A percentile compares a stretch with the other conserved stretches of the same genome.
phyloP scores from a whole-genome alignment of 2,329 filamentous ascomycete species.

The Davidsoniella neocaledoniae region DNA sequence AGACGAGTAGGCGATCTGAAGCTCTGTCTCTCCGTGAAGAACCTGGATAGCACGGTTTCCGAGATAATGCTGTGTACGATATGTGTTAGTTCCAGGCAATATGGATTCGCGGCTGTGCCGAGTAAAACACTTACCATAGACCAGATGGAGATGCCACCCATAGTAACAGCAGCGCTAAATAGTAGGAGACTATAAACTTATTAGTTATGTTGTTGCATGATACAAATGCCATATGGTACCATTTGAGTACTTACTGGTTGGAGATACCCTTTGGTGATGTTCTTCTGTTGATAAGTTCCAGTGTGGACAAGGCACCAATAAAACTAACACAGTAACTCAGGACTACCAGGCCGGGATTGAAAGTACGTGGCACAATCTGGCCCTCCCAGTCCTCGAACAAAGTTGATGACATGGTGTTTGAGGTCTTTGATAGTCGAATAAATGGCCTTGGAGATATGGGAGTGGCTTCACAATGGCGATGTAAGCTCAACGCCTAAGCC shows the following conservation, averaged over 20 bases:
- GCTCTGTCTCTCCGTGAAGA: conserved; percentile 38
- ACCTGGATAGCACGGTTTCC: conserved; percentile 66
- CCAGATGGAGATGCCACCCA: conserved; percentile 62
- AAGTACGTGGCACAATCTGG: conserved; percentile 30
- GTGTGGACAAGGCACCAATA: conserved; percentile 59
- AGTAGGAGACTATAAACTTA: conserved; percentile 38
- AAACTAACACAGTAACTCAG: conserved; percentile 63
- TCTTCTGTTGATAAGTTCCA: conserved; percentile 65
- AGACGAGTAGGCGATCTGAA: conserved; percentile 59
- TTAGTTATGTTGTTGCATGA: not conserved
- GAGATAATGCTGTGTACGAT: conserved; percentile 49
- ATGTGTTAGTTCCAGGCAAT: conserved; percentile 1
- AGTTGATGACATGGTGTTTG: not conserved
- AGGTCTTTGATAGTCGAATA: no score
- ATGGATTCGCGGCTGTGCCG: conserved; percentile 5
- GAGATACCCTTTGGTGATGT: conserved; percentile 50
- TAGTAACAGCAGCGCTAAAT: conserved; percentile 45
- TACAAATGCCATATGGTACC: not conserved
- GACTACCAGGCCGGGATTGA: conserved; percentile 45
- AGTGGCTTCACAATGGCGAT: no score
- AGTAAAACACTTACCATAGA: conserved; percentile 35
- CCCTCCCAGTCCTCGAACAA: conserved; percentile 25
- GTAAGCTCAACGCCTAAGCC: no score
- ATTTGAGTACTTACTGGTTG: conserved; percentile 40
- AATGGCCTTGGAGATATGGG: no score